Evolutionary conservation across 306 rosid species (phyloP).

Genomic region (Ochetophila trinervis): DNA sequence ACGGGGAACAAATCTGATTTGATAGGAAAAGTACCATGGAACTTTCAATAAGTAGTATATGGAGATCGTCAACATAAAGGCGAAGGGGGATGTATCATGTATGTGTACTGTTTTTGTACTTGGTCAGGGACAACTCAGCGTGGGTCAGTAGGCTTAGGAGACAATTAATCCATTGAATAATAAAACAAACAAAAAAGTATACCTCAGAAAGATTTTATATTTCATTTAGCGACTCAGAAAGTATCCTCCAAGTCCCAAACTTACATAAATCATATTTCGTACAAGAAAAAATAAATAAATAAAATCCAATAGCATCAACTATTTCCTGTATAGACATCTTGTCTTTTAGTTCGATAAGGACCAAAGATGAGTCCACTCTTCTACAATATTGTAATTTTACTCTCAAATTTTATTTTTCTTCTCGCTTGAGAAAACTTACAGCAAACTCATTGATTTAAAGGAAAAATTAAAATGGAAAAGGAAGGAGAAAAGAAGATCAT

Average conservation of each 20-base stretch:
- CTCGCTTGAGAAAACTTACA: neutral
- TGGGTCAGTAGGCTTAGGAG: conserved; percentile 21
- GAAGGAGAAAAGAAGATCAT: too few relatives aligned
- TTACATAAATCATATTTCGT: too few relatives aligned
- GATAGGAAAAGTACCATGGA: conserved; percentile 9
- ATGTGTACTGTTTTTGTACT: conserved; percentile 16
- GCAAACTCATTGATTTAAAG: neutral
- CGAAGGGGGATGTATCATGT: conserved; percentile 21
- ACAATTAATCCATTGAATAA: conserved; percentile 6
- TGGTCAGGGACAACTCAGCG: conserved; percentile 26
- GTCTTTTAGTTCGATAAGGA: too few relatives aligned
- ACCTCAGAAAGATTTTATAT: conserved; percentile 1
- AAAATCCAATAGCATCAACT: too few relatives aligned
- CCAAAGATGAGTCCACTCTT: too few relatives aligned
- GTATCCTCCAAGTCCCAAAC: too few relatives aligned
- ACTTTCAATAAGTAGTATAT: conserved; percentile 11
- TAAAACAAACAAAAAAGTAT: neutral
- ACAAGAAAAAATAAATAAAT: too few relatives aligned
- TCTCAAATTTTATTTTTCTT: too few relatives aligned
- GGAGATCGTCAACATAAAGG: neutral
- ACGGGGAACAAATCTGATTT: conserved; percentile 5
- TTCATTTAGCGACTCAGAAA: too few relatives aligned
- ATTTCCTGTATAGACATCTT: too few relatives aligned
- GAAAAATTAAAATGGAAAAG: too few relatives aligned
- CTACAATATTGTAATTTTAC: too few relatives aligned